Percentiles rank a stretch among this genome's conserved stretches.
Conservation (phyloP, 176 grass and related monocot species). For the Carex pumila region DNA sequence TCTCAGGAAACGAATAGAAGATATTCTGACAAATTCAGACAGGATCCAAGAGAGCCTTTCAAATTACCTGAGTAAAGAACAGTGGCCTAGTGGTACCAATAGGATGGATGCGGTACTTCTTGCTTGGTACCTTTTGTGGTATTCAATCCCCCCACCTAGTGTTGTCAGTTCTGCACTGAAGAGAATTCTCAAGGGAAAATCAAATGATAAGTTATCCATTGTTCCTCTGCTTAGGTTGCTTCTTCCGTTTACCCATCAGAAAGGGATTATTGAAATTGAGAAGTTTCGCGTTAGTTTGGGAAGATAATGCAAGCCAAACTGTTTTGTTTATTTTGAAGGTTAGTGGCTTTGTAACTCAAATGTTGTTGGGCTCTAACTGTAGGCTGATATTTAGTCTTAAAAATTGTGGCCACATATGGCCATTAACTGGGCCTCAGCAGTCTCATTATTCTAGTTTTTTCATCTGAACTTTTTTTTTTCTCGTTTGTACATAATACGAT, state of each 20-base stretch:
- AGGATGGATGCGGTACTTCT: conserved; percentile 38
- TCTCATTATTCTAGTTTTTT: background rate
- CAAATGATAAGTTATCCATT: conserved; percentile 26
- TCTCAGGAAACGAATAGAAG: conserved; percentile 53
- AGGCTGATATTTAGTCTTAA: background rate
- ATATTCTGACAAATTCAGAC: conserved; percentile 34
- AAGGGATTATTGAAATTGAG: conserved; percentile 67
- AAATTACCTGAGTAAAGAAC: conserved; percentile 50
- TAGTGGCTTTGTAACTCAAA: no score
- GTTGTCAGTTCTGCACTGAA: conserved; percentile 43
- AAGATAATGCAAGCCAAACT: background rate
- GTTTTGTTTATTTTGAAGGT: background rate
- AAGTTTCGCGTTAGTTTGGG: conserved; percentile 33
- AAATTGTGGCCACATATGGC: background rate
- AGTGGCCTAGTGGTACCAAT: conserved; percentile 44
- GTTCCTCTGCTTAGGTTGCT: conserved; percentile 64
- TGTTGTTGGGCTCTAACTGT: background rate
- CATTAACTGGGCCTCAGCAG: background rate
- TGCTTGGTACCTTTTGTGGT: conserved; percentile 90
- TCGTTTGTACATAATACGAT: conserved; percentile 1
- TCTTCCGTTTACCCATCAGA: conserved; percentile 48
- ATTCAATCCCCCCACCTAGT: conserved; percentile 63
- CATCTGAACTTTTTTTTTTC: background rate
- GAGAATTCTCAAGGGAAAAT: conserved; percentile 30
- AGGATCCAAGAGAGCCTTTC: conserved; percentile 34